A percentile compares a stretch with the other conserved stretches of the same genome.
Evolutionary conservation across 2,329 filamentous ascomycete genomes (phyloP).

Genomic region (Neobulgaria alba): DNA sequence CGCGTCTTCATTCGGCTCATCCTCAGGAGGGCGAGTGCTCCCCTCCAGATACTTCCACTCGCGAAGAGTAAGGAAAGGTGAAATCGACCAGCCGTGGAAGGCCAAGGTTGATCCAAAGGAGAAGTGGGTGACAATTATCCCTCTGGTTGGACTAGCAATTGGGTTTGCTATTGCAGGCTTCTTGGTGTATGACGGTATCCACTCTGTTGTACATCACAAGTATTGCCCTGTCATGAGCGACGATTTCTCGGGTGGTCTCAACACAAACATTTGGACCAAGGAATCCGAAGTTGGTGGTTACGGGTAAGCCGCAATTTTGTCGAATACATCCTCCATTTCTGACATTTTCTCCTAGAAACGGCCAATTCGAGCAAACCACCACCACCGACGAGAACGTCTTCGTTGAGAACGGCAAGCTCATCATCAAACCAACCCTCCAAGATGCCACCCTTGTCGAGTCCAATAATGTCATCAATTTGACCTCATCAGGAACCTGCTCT

Average conservation of each 20-base stretch:
- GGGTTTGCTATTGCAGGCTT: conserved; percentile 62
- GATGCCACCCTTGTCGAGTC: conserved; percentile 56
- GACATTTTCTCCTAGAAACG: conserved; percentile 46
- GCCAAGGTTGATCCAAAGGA: conserved; percentile 66
- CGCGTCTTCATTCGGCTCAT: conserved; percentile 34
- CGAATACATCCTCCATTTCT: conserved; percentile 1
- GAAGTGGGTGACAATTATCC: conserved; percentile 81
- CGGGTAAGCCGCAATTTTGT: conserved; percentile 46
- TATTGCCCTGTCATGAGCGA: conserved; percentile 45
- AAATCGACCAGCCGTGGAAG: conserved; percentile 70
- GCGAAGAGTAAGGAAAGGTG: conserved; percentile 56
- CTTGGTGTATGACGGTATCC: conserved; percentile 66
- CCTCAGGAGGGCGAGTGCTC: conserved; percentile 29
- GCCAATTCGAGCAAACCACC: conserved; percentile 74
- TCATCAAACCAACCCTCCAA: conserved; percentile 72
- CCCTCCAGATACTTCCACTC: conserved; percentile 27
- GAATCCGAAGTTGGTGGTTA: conserved; percentile 37
- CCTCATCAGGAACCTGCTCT: conserved; percentile 53
- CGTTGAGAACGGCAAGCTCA: conserved; percentile 57
- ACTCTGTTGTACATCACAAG: conserved; percentile 62
- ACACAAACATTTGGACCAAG: conserved; percentile 39
- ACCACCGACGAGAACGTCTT: conserved; percentile 64
- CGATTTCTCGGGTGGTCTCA: conserved; percentile 43
- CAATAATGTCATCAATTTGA: conserved; percentile 61
- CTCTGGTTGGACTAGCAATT: conserved; percentile 59